phyloP scores from a whole-genome alignment of 1,139 yeast genomes.

The Kodamaea plutei region DNA sequence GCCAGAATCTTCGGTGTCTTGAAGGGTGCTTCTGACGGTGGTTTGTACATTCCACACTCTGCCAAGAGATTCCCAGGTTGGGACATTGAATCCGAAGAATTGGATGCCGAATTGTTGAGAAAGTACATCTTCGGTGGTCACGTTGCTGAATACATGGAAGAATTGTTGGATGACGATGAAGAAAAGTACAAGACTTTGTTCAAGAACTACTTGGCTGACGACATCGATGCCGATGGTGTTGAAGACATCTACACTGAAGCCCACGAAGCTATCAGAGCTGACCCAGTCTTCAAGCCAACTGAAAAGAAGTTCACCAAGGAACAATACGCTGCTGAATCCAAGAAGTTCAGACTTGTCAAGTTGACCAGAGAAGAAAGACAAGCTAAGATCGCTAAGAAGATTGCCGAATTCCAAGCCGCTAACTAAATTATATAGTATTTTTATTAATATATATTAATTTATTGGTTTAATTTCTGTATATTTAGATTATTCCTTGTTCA shows the following conservation, averaged over 20 bases:
- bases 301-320: conserved; percentile 95
- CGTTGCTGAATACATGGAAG: conserved; percentile 99
- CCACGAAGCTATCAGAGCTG: conserved; percentile 93
- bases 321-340: conserved; percentile 95
- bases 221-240: conserved; percentile 92
- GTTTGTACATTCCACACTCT: conserved; percentile 98
- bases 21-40: conserved; percentile 99
- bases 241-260: conserved; percentile 96
- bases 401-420: conserved; percentile 72
- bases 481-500: conserved; percentile 21
- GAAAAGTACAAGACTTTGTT: conserved; percentile 96
- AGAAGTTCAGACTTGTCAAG: conserved; percentile 86
- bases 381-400: conserved; percentile 87
- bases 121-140: conserved; percentile 99
- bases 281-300: conserved; percentile 89
- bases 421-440: conserved; percentile 28
- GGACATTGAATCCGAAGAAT: conserved; percentile 98
- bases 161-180: conserved; percentile 99
- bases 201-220: conserved; percentile 96
- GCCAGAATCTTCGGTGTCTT: conserved; percentile 99
- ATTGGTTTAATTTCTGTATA: conserved; percentile 1
- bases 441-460: conserved; percentile 3
- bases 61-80: conserved; percentile 99
- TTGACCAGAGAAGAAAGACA: conserved; percentile 89
- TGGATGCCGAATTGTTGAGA: conserved; percentile 96